phyloP scores from a whole-genome alignment of 2,329 filamentous ascomycete species.

The Aspergillus intermedius region DNA sequence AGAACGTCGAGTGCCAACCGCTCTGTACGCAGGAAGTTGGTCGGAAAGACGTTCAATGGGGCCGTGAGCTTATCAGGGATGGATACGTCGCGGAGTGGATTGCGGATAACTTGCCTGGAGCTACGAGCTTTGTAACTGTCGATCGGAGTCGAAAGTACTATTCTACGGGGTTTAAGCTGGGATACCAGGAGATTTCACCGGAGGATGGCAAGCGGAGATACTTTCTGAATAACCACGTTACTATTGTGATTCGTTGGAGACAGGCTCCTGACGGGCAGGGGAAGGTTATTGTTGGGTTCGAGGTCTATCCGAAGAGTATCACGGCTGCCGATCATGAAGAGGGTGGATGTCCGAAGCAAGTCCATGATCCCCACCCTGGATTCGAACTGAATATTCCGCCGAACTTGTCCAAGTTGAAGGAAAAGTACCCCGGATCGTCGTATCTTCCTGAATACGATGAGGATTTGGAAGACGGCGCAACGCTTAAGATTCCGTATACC shows the following conservation, averaged over 20 bases:
- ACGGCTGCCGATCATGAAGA: constrained; percentile 55
- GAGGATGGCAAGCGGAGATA: constrained; percentile 57
- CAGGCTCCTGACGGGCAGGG: constrained; percentile 59
- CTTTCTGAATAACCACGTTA: constrained; percentile 83
- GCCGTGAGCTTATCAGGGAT: constrained; percentile 65
- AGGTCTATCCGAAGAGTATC: constrained; percentile 83
- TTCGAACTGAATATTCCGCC: constrained; percentile 64
- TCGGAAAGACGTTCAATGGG: constrained; percentile 58
- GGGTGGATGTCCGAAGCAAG: constrained; percentile 60
- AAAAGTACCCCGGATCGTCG: constrained; percentile 53
- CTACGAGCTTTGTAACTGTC: constrained; percentile 79
- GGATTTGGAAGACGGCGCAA: constrained; percentile 58
- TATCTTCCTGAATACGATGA: constrained; percentile 52
- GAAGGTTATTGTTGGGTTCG: constrained; percentile 80
- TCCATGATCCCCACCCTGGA: constrained; percentile 56
- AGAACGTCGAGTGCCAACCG: constrained; percentile 64
- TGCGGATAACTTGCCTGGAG: constrained; percentile 82
- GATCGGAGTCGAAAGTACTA: constrained; percentile 85
- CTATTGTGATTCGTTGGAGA: constrained; percentile 73
- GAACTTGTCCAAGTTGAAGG: constrained; percentile 52
- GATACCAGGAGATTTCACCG: constrained; percentile 62
- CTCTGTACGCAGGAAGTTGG: constrained; percentile 65
- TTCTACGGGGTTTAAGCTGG: constrained; percentile 81
- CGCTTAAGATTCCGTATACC: constrained; percentile 69
- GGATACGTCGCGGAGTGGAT: constrained; percentile 92